phyloP scores from a whole-genome alignment of 345 rosid genomes.

The Citrus cavaleriei region DNA sequence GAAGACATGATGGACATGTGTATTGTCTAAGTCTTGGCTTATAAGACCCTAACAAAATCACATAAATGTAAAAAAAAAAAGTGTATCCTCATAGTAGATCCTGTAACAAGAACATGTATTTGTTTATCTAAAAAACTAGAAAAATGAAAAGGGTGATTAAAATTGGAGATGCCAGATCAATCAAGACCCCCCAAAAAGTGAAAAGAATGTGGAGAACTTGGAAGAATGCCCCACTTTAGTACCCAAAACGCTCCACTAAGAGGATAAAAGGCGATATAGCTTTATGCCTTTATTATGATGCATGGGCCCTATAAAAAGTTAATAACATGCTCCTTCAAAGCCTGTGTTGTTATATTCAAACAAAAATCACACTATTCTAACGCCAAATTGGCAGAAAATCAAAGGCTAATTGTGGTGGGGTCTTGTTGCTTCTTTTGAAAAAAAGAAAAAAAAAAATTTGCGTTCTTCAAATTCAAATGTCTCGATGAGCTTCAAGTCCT shows the following conservation, averaged over 20 bases:
- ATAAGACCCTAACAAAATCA: not conserved
- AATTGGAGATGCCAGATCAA: not conserved
- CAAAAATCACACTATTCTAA: not conserved
- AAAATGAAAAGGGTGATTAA: not conserved
- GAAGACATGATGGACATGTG: not conserved
- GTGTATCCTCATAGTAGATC: no score
- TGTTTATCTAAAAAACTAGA: no score
- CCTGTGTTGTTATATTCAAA: constrained; percentile 11
- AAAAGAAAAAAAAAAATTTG: not conserved
- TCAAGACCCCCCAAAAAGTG: not conserved
- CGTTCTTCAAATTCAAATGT: not conserved
- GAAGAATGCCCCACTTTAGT: constrained; percentile 6
- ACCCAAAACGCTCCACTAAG: not conserved
- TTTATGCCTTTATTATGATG: not conserved
- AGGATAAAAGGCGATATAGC: not conserved
- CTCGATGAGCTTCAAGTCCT: not conserved
- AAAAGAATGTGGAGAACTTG: not conserved
- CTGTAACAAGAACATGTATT: no score
- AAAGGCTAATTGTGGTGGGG: constrained; percentile 20
- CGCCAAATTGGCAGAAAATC: constrained; percentile 6
- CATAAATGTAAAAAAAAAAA: not conserved
- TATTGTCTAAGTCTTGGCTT: not conserved
- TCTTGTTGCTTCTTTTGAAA: not conserved
- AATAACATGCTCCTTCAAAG: not conserved
- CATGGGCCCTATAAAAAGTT: constrained; percentile 3